These are phyloP conservation scores for Musa acuminata DNA, from an alignment of 176 grass and related monocot genomes.

Conservation along the genomic window DNA sequence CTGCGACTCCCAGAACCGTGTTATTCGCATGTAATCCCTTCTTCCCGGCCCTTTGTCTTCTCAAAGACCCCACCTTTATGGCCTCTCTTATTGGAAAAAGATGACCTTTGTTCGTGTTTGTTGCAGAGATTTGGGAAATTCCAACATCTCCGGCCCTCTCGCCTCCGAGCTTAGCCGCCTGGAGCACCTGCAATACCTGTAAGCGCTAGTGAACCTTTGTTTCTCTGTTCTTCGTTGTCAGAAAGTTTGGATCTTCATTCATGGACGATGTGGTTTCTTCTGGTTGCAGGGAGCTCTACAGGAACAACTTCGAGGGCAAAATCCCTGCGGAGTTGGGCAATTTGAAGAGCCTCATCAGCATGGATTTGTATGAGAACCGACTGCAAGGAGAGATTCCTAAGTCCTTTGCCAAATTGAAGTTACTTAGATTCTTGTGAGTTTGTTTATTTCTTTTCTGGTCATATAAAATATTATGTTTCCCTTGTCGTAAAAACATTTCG, in stretches of 20 bases:
- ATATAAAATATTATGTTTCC: background rate
- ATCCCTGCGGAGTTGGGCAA: conserved; percentile 76
- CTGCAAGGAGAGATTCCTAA: conserved; percentile 63
- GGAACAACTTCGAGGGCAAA: conserved; percentile 62
- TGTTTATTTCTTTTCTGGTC: background rate
- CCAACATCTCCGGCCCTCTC: conserved; percentile 81
- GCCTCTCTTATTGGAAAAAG: background rate
- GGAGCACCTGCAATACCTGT: conserved; percentile 80
- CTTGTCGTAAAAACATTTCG: background rate
- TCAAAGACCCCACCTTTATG: background rate
- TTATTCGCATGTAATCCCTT: conserved; percentile 64
- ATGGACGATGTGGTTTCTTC: background rate
- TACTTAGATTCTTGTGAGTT: conserved; percentile 82
- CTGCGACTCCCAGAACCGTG: conserved; percentile 58
- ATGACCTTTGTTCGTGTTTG: background rate
- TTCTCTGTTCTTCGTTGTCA: background rate
- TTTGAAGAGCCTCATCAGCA: conserved; percentile 84
- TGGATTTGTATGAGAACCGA: conserved; percentile 83
- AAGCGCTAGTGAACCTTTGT: conserved; percentile 2
- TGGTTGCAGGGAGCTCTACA: conserved; percentile 70
- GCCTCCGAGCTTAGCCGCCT: conserved; percentile 76
- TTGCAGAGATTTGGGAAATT: conserved; percentile 94
- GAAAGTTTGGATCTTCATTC: conserved; percentile 8
- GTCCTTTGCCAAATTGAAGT: conserved; percentile 70
- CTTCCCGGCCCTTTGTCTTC: background rate